Base-by-base conservation (phyloP, 2,329 filamentous ascomycete species). In the Alternaria sp. region DNA sequence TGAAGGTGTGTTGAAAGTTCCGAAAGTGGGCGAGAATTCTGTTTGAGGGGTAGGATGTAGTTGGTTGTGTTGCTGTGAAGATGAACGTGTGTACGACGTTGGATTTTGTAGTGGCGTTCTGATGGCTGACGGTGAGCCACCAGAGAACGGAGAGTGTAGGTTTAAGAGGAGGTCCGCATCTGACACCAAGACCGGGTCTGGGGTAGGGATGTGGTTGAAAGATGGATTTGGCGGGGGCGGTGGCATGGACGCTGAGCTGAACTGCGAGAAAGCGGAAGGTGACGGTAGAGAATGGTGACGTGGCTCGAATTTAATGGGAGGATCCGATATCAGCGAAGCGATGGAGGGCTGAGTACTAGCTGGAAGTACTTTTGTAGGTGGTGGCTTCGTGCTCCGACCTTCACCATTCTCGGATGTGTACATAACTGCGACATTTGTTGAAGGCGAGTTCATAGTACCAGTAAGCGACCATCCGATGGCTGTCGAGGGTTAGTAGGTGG, bases 391-490 rank as follows among this genome's bases (percentile, higher is more conserved):
- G 11, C 73, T 71, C 26, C 73, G 70, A 5, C 54, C 54, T 32
- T 65, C 66, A 66, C 70, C 66, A 65, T 69, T 72, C 22, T 81
- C 80, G 57, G 84, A 88, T 61, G 91, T 89, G 74, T 93, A 96
- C 73, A 96, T 87, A 57, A 94, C 85, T 1, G 92, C 94, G 5
- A 96, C 81, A 72, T 92, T 95, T 0, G 92, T 93, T 64, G 89
- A 93, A 1, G 92, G 90, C 4, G 92, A 95, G 71, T 96, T 93
- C 55, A 92, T 93, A 1, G 90, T 94, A 14, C 93, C 93, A 0
- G 93, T 93, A n/a, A 96, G 80, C 7, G 92, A 93, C 90, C 91
- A 96, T 1, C 92, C 93, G 59, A 96, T 92, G 0, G 87, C 86
- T 85, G 59, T 58, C 12, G 32, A 36, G 51, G 18, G 51, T 74